Percentiles rank a stretch among this genome's conserved stretches.
Conservation (phyloP, 139 green algal species). For the Yamagishiella unicocca region DNA sequence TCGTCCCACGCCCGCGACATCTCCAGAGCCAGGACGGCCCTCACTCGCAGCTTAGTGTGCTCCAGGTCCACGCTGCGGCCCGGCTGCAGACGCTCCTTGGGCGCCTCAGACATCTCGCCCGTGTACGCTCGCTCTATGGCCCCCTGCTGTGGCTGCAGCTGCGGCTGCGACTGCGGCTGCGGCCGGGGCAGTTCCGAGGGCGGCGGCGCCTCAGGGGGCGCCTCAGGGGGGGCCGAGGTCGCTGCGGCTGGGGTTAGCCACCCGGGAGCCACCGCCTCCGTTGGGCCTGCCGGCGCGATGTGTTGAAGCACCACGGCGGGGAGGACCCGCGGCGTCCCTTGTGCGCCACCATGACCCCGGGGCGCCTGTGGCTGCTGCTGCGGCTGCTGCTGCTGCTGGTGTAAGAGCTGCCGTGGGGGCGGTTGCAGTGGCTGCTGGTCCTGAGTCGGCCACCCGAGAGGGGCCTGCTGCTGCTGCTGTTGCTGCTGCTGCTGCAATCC, state of each 20-base stretch:
- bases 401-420: not conserved
- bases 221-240: not conserved
- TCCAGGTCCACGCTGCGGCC: not conserved
- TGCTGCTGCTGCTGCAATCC: not conserved
- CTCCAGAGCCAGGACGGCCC: slow-evolving; percentile 4
- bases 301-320: no score
- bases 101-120: no score
- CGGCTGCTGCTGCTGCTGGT: not conserved
- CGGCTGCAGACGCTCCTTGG: not conserved
- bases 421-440: not conserved
- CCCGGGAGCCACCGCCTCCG: not conserved
- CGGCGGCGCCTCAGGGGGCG: not conserved
- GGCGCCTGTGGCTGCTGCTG: no score
- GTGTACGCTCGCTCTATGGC: no score
- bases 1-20: slow-evolving; percentile 7
- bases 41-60: not conserved
- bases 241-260: not conserved
- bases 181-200: not conserved
- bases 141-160: not conserved
- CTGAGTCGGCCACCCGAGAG: not conserved
- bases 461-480: not conserved
- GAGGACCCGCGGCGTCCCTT: no score
- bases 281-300: no score
- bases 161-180: not conserved
- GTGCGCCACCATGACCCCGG: no score